These are phyloP conservation scores for Fennellomyces sp. DNA, from an alignment of 371 early-diverging fungal species.

Conservation along the genomic window DNA sequence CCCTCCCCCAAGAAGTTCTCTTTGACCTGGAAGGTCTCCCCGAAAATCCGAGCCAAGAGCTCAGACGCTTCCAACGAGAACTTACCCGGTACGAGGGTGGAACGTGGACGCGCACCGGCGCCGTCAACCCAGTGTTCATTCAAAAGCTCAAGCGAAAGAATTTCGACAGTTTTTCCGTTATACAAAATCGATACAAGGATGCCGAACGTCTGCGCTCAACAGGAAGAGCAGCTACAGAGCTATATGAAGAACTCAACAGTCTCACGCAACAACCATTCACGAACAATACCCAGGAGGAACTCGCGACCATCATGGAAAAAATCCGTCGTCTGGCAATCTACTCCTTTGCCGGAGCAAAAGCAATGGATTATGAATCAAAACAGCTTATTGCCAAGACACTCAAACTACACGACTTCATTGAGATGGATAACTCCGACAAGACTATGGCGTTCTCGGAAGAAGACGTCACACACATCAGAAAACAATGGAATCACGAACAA, in stretches of 20 bases:
- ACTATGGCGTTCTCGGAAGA: not conserved
- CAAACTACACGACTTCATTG: no score
- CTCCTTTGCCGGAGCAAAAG: conserved; percentile 2
- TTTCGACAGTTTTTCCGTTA: not conserved
- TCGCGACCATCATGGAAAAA: not conserved
- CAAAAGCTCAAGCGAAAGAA: not conserved
- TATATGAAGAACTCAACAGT: not conserved
- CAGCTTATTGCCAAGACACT: conserved; percentile 3
- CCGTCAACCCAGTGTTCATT: not conserved
- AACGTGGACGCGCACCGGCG: not conserved
- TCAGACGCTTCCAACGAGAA: not conserved
- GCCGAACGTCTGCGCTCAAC: not conserved
- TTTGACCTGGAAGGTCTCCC: not conserved
- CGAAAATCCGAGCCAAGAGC: not conserved
- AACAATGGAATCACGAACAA: no score
- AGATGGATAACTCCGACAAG: not conserved
- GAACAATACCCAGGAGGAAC: no score
- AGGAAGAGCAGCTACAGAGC: conserved; percentile 12
- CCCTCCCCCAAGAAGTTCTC: not conserved
- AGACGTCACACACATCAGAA: no score
- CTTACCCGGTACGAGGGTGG: not conserved
- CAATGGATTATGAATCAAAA: conserved; percentile 2
- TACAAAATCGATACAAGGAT: not conserved
- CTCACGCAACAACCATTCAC: no score
- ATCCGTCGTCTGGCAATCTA: not conserved